phyloP scores from a whole-genome alignment of 2,329 filamentous ascomycete species.

The Geosmithia flava region DNA sequence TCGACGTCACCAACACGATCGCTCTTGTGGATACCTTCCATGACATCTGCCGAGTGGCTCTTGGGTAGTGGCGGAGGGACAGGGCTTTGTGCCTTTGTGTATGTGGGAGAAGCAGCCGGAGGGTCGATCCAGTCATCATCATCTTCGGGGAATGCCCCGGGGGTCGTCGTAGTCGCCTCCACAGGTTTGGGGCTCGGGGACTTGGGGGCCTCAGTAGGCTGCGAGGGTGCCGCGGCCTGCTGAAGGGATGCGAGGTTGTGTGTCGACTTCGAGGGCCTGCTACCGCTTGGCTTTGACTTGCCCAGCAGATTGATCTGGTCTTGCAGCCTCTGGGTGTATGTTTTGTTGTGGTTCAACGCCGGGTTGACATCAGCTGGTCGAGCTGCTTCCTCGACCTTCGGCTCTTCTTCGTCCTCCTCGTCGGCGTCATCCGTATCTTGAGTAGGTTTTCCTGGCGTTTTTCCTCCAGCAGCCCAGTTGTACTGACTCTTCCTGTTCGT shows the following conservation, averaged over 20 bases:
- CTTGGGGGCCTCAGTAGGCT: slow-evolving; percentile 14
- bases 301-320: slow-evolving; percentile 76
- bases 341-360: slow-evolving; percentile 54
- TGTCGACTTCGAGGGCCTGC: slow-evolving; percentile 35
- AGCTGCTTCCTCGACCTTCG: not conserved
- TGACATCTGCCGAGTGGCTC: slow-evolving; percentile 47
- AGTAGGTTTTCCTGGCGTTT: slow-evolving; percentile 46
- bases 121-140: slow-evolving; percentile 54
- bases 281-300: slow-evolving; percentile 37
- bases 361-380: slow-evolving; percentile 22
- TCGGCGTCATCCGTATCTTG: slow-evolving; percentile 28
- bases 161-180: slow-evolving; percentile 28
- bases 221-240: slow-evolving; percentile 12
- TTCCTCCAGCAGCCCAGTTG: slow-evolving; percentile 59
- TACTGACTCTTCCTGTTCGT: slow-evolving; percentile 62
- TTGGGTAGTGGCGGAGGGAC: slow-evolving; percentile 38
- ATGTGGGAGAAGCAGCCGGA: slow-evolving; percentile 17
- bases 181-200: slow-evolving; percentile 14
- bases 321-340: slow-evolving; percentile 85
- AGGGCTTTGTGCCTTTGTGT: slow-evolving; percentile 4
- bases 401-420: slow-evolving; percentile 39
- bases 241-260: slow-evolving; percentile 22
- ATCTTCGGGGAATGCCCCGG: slow-evolving; percentile 48
- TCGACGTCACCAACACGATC: slow-evolving; percentile 28
- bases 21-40: slow-evolving; percentile 35